These are phyloP conservation scores for Aspergillus sp. DNA, from an alignment of 2,329 filamentous ascomycete genomes.

Conservation along the genomic window DNA sequence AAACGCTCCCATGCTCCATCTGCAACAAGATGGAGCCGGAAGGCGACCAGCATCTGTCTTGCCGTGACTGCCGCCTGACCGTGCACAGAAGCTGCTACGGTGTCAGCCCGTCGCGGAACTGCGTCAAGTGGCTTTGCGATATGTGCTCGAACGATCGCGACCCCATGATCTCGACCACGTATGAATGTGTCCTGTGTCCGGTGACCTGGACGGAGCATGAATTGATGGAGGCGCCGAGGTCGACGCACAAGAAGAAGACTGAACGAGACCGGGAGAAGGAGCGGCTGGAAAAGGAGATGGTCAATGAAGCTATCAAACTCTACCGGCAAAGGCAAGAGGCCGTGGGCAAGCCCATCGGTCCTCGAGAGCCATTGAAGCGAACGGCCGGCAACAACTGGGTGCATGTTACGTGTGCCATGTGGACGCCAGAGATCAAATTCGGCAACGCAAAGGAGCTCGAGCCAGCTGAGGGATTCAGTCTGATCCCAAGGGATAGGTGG, in stretches of 20 bases:
- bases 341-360: conserved; percentile 77
- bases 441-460: conserved; percentile 79
- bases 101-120: conserved; percentile 67
- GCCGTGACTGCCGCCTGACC: conserved; percentile 83
- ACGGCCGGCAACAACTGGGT: conserved; percentile 99
- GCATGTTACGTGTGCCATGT: conserved; percentile 89
- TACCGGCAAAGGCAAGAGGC: conserved; percentile 83
- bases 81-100: conserved; percentile 94
- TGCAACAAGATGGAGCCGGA: conserved; percentile 73
- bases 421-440: conserved; percentile 91
- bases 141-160: conserved; percentile 94
- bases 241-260: conserved; percentile 81
- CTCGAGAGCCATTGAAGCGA: conserved; percentile 87
- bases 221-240: conserved; percentile 78
- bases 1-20: conserved; percentile 78
- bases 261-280: conserved; percentile 92
- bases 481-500: conserved; percentile 72
- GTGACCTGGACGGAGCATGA: conserved; percentile 79
- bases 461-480: conserved; percentile 85
- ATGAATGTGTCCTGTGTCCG: conserved; percentile 90
- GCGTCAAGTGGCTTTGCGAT: conserved; percentile 89
- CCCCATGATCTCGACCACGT: conserved; percentile 87
- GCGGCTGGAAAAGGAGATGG: conserved; percentile 78
- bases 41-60: conserved; percentile 73
- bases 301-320: conserved; percentile 74